Base-by-base conservation (phyloP, 176 grass and related monocot genomes). In the Thalia dealbata region DNA sequence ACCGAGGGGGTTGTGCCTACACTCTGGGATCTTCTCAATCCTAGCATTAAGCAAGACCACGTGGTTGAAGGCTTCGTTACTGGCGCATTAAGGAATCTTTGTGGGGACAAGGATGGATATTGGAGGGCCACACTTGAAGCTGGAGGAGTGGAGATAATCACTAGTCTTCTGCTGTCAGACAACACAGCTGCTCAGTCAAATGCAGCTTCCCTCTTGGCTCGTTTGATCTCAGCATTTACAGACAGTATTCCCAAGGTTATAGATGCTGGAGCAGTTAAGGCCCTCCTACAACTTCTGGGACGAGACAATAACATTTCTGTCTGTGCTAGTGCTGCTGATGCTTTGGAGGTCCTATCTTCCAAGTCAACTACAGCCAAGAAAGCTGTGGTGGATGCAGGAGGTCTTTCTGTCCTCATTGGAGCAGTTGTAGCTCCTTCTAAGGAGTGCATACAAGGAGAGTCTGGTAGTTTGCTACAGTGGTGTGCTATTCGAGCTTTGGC, bases 91-190 rank as follows among this genome's bases (percentile, higher is more conserved):
- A 87, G 89, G 71, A 96, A 96, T 82, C 93, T 96, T 74, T 96
- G 93, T 73, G 80, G 93, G 62, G 93, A 92, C 60, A 92, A 96
- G 79, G 93, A 96, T 80, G 85, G 87, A 69, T 92, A 92, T 42
- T 96, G 93, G 93, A 86, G 84, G 75, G 89, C 89, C 16, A 92
- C 89, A 38, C 80, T 96, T 82, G 93, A 96, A 80, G 89, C 89
- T 78, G 89, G 89, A 60, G 89, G 93, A 27, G 89, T 96, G 75
- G 93, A 92, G 82, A 96, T 92, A 76, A 92, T 96, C 77, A 96
- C 93, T 51, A 75, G 88, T 24, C 89, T 96, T 84, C 84, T 96
- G 73, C 90, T 84, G 50, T 96, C 93, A 18, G 86, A 87, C 66
- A 96, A 96, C 76, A 83, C 87, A 70, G 67, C 93, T 81, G 88